These are phyloP conservation scores for Lophiotrema nucula DNA, from an alignment of 495 filamentous ascomycete genomes.

Conservation along the genomic window DNA sequence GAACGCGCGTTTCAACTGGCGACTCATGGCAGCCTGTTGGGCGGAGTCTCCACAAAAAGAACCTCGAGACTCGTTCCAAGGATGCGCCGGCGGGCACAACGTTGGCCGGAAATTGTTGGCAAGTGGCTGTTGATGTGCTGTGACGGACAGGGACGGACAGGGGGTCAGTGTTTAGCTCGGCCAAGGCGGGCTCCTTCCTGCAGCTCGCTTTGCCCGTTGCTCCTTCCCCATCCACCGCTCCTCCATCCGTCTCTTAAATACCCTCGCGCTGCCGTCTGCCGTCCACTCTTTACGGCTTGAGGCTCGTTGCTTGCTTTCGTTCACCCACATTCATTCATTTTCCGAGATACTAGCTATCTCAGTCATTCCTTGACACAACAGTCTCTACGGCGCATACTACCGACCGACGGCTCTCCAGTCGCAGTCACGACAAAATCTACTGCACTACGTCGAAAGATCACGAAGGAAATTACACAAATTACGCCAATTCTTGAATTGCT, in stretches of 20 bases:
- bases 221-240: slow-evolving; percentile 6
- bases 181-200: neutral
- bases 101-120: neutral
- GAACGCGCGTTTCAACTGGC: no score
- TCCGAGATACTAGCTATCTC: slow-evolving; percentile 31
- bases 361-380: slow-evolving; percentile 17
- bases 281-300: slow-evolving; percentile 35
- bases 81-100: neutral
- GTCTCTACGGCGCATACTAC: slow-evolving; percentile 10
- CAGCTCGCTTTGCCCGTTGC: neutral
- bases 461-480: neutral
- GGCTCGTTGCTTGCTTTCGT: slow-evolving; percentile 28
- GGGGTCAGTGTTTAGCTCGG: neutral
- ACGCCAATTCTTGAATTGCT: slow-evolving; percentile 18
- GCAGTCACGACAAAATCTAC: neutral
- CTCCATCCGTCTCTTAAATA: slow-evolving; percentile 7
- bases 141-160: neutral
- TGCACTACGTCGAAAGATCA: neutral
- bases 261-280: slow-evolving; percentile 11
- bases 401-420: neutral
- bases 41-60: neutral
- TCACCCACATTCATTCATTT: slow-evolving; percentile 16
- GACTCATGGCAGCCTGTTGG: no score
- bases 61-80: neutral
- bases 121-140: neutral